Conservation (phyloP, 306 rosid genomes). For the Comarum palustre region DNA sequence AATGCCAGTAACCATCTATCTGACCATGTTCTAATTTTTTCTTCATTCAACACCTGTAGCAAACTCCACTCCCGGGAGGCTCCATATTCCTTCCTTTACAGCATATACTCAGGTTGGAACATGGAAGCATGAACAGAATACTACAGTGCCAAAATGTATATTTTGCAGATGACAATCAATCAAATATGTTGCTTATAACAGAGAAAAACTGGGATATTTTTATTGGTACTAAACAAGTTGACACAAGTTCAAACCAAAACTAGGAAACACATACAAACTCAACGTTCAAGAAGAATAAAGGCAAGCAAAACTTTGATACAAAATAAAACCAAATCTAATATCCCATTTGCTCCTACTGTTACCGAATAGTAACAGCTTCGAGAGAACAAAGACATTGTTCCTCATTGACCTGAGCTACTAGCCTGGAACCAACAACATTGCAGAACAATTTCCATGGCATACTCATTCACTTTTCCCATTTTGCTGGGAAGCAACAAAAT, state of each 20-base stretch:
- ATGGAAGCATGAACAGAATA: not conserved
- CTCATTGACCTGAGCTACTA: slow-evolving; percentile 25
- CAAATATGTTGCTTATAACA: not conserved
- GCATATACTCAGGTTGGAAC: not conserved
- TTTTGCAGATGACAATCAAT: not conserved
- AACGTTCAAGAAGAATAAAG: slow-evolving; percentile 8
- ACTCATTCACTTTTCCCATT: slow-evolving; percentile 72
- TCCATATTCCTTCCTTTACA: not conserved
- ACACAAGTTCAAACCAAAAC: not conserved
- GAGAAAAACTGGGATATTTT: not conserved
- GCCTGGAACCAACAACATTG: slow-evolving; percentile 12
- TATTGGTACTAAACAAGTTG: not conserved
- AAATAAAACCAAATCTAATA: slow-evolving; percentile 15
- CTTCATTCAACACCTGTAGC: not conserved
- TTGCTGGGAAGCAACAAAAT: slow-evolving; percentile 69
- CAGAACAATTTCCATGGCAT: slow-evolving; percentile 17
- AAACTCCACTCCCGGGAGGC: not conserved
- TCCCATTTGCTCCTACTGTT: slow-evolving; percentile 33
- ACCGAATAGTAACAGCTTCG: slow-evolving; percentile 44
- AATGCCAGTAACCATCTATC: not conserved
- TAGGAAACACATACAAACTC: slow-evolving; percentile 19
- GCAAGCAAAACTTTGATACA: slow-evolving; percentile 34
- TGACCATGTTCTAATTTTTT: not conserved
- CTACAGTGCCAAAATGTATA: not conserved
- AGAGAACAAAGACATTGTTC: slow-evolving; percentile 22